Base-by-base conservation (phyloP, 805 yeast genomes). In the Zygosaccharomyces gambellarensis region DNA sequence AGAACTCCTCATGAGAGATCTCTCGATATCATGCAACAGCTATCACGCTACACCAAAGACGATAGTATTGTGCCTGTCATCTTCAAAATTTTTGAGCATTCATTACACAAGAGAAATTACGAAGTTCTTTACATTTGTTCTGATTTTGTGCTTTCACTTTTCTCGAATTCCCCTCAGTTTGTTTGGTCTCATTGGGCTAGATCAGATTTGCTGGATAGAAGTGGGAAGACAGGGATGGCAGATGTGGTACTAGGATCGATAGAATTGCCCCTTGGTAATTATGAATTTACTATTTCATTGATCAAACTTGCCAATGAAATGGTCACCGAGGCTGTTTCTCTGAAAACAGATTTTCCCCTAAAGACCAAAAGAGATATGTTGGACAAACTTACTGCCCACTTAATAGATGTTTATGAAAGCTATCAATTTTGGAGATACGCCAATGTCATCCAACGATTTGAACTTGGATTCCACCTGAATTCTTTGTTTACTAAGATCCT, bases 181-280 rank as follows among this genome's bases (percentile, higher is more conserved):
- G 85, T 90, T 3, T 90, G 97, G 96, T 77, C 89, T 0, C 84
- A 84, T 59, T 65, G 92, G 11, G 76, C 80, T 21, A 80, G 81
- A 45, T 84, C 95, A 0, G 76, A 80, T 17, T 69, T 90, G 27
- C 70, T 89, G 1, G 82, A 84, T 11, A 74, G 75, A 43, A 74
- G 78, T 48, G 81, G 81, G 1, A 80, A 79, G 53, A 87, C 86
- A 39, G 90, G 94, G 0, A 67, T 80, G 42, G 80, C 82, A 0
- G 66, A 79, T 1, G 74, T 76, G 0, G 74, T 87, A 1, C 71
- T 88, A 43, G 90, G 90, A 2, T 75, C 89, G 4, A 77, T 81
- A 21, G 97, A 90, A 65, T 77, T 83, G 62, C 81, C 85, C 1
- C 72, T 72, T 39, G 90, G 90, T 3, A 76, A 79, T 30, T 90